These are phyloP conservation scores for Sclerotinia nivalis DNA, from an alignment of 2,329 filamentous ascomycete genomes.

Conservation along the genomic window DNA sequence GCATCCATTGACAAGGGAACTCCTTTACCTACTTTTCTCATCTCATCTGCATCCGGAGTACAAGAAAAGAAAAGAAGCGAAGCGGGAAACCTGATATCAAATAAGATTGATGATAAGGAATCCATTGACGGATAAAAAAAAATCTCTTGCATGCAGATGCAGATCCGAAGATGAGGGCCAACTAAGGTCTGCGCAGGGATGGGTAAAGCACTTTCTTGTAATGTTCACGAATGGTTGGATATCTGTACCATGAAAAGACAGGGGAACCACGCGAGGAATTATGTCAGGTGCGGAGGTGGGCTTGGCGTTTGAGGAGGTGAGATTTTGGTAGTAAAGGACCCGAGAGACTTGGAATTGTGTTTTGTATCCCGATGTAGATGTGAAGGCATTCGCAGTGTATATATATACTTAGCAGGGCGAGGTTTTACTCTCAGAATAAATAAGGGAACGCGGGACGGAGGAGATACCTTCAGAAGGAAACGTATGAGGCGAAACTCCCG, in stretches of 20 bases:
- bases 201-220: background rate
- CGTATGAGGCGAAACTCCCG: background rate
- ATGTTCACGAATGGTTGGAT: conserved; percentile 4
- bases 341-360: background rate
- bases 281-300: conserved; percentile 6
- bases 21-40: background rate
- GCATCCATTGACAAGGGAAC: background rate
- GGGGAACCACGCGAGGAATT: conserved; percentile 17
- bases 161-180: conserved; percentile 15
- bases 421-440: background rate
- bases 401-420: background rate
- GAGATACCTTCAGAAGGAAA: too few species aligned
- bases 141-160: conserved; percentile 6
- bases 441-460: background rate
- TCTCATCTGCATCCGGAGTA: background rate
- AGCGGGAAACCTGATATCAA: background rate
- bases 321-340: background rate
- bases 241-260: background rate
- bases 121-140: conserved; percentile 11
- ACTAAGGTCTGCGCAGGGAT: conserved; percentile 1
- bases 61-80: background rate
- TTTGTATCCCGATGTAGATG: background rate
- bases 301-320: background rate
- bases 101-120: conserved; percentile 6
- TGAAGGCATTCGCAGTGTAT: background rate